Percentiles rank a stretch among this genome's conserved stretches.
Conservation (phyloP, 768 basidiomycete genomes). For the Neoboletus subvelutipes region DNA sequence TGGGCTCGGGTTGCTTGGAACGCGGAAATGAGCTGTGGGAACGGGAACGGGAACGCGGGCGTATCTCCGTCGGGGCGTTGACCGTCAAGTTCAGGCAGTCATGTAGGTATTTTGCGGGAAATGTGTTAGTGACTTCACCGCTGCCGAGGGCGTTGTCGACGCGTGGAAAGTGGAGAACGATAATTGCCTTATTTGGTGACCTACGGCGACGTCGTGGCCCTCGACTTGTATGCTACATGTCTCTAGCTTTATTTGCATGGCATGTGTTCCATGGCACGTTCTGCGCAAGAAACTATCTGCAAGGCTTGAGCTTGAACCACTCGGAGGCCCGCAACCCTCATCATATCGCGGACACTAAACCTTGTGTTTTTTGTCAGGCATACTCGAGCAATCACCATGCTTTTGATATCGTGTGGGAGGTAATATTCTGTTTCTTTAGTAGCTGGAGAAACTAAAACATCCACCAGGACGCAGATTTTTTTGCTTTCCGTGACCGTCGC, state of each 20-base stretch:
- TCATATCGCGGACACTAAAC: not conserved
- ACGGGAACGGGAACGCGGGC: not conserved
- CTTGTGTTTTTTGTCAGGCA: slow-evolving; percentile 44
- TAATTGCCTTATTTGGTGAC: slow-evolving; percentile 16
- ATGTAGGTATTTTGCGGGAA: not conserved
- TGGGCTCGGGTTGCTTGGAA: not conserved
- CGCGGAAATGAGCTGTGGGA: not conserved
- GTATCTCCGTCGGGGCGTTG: not conserved
- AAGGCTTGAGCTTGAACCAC: not conserved
- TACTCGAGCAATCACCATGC: slow-evolving; percentile 35
- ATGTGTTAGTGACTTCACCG: not conserved
- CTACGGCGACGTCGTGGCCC: not conserved
- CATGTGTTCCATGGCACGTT: not conserved
- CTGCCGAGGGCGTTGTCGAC: not conserved
- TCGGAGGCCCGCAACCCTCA: not conserved
- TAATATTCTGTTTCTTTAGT: slow-evolving; percentile 7
- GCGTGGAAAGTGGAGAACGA: not conserved
- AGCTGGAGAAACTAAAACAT: not conserved
- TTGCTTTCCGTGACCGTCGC: slow-evolving; percentile 52
- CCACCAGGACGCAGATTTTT: slow-evolving; percentile 44
- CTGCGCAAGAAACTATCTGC: not conserved
- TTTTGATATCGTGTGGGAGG: slow-evolving; percentile 54
- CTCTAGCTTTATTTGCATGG: slow-evolving; percentile 11
- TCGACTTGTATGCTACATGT: not conserved
- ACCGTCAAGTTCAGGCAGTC: not conserved